Evolutionary conservation across 1,284 basidiomycete genomes (phyloP), one percentile per base, ranked within the genome.

Genomic region (Exobasidium rhododendri): DNA sequence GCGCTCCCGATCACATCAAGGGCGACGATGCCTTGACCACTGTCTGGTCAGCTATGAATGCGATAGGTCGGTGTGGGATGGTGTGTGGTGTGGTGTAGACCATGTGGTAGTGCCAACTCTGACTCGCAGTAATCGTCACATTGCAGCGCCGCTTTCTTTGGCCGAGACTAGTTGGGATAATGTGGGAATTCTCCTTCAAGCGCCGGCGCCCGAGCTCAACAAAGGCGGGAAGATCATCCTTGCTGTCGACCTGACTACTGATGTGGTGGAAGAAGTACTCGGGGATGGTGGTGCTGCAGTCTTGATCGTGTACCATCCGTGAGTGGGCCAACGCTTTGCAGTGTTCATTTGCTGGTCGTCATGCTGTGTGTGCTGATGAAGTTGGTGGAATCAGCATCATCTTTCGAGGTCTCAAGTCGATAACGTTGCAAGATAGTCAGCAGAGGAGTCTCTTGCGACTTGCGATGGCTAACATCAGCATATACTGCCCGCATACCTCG

Each of bases 321-420:
- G 58, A 7, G 30, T n/a, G 26, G 10, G 13, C 53, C 46, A 4
- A 3, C 17, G 20, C 20, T 26, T 29, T 51, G 24, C 44, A 29
- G 5, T 10, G 24, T 59, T 1, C 59, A 28, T n/a, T 24, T 22
- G 24, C 56, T 28, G 31, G 28, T 45, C 46, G 10, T 20, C 29
- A 14, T 5, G 13, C 84, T 85, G 64, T 86, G 93, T 62, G 83
- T 94, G n/a, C n/a, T n/a, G n/a, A n/a, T n/a, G n/a, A n/a, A n/a
- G n/a, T n/a, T n/a, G n/a, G n/a, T n/a, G n/a, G n/a, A n/a, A n/a
- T 94, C 78, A 90, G 92, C 3, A 86, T 91, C 40, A 91, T 97
- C 72, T 97, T 97, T 83, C 85, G 85, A 40, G 88, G 87, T 2
- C 83, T 94, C 63, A 85, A 89, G 58, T 86, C 89, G 28, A 65